These are phyloP conservation scores for Coniosporium apollinis DNA, from an alignment of 495 filamentous ascomycete species.

Conservation along the genomic window DNA sequence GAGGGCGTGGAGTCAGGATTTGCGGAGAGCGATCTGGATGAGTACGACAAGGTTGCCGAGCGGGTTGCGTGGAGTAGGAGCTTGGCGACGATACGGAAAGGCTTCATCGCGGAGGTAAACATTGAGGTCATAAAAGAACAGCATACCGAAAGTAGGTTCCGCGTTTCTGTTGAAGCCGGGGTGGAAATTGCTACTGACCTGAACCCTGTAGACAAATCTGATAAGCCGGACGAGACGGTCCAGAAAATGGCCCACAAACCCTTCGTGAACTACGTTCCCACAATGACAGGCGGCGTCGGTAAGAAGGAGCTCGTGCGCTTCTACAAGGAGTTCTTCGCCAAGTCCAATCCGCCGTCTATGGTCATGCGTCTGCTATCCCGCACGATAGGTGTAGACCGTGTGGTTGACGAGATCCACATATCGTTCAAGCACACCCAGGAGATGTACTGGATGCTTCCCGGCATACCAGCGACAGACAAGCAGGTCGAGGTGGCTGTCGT, in stretches of 20 bases:
- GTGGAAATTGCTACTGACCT: not conserved
- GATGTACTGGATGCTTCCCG: conserved; percentile 71
- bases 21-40: conserved; percentile 35
- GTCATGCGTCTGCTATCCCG: conserved; percentile 53
- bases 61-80: conserved; percentile 34
- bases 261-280: conserved; percentile 38
- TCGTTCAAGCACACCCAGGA: conserved; percentile 53
- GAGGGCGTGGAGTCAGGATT: conserved; percentile 26
- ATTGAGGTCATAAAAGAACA: conserved; percentile 43
- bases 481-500: conserved; percentile 56
- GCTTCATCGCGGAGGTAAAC: conserved; percentile 41
- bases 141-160: conserved; percentile 35
- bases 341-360: conserved; percentile 49
- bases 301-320: conserved; percentile 47
- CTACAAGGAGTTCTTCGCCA: conserved; percentile 60
- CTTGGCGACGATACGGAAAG: conserved; percentile 28
- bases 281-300: conserved; percentile 60
- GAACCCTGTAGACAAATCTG: conserved; percentile 3
- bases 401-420: conserved; percentile 42
- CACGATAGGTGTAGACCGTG: conserved; percentile 43
- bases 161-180: not conserved
- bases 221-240: conserved; percentile 28
- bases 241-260: conserved; percentile 35
- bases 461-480: conserved; percentile 51
- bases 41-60: conserved; percentile 31